Conservation (phyloP, 495 filamentous ascomycete genomes). For the Podospora bellae-mahoneyi region DNA sequence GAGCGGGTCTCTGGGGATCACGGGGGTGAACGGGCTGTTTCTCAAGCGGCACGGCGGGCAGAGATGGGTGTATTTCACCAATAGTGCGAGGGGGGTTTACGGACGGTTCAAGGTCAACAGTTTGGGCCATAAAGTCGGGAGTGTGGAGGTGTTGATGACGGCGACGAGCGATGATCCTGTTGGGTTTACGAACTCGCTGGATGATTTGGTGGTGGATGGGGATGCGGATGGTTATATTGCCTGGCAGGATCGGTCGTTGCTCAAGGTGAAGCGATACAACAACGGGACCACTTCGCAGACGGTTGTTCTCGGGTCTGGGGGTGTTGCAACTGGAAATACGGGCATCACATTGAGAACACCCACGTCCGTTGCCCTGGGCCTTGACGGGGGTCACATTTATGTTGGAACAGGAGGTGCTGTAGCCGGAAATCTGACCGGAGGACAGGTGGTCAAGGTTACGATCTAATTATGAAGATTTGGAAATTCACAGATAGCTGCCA, state of each 20-base stretch:
- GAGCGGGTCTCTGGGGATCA: neutral
- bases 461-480: neutral
- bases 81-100: conserved; percentile 1
- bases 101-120: conserved; percentile 4
- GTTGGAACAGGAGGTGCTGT: neutral
- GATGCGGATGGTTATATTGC: neutral
- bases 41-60: neutral
- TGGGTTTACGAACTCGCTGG: conserved; percentile 1
- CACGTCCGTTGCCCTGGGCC: neutral
- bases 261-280: neutral
- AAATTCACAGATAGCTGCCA: neutral
- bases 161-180: neutral
- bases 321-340: neutral
- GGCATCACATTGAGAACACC: neutral
- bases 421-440: neutral
- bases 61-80: conserved; percentile 8
- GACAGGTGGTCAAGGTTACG: conserved; percentile 1
- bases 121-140: neutral
- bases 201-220: neutral
- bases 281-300: neutral
- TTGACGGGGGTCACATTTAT: neutral
- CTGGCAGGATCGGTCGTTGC: neutral
- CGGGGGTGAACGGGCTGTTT: conserved; percentile 6
- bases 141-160: neutral
- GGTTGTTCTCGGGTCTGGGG: neutral